These are phyloP conservation scores for Globisporangium iwayamae DNA, from an alignment of 352 stramenopile species.

Conservation along the genomic window DNA sequence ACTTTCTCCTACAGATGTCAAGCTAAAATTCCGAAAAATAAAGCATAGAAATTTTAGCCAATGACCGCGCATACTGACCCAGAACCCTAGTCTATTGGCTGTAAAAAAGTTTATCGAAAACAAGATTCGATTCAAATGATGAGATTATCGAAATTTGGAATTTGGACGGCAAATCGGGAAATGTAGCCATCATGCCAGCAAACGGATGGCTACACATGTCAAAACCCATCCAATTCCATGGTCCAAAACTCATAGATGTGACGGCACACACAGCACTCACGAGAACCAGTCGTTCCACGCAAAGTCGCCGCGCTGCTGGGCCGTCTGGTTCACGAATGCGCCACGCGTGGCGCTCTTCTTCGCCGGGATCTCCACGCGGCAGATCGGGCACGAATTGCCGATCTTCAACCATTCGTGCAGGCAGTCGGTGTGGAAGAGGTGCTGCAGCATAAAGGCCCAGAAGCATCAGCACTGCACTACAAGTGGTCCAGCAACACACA, in stretches of 20 bases:
- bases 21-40: background rate
- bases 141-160: background rate
- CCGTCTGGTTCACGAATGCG: constrained; percentile 24
- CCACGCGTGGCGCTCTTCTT: constrained; percentile 34
- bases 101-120: background rate
- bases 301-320: constrained; percentile 52
- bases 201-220: background rate
- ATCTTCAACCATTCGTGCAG: constrained; percentile 81
- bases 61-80: background rate
- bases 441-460: constrained; percentile 26
- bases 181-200: background rate
- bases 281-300: constrained; percentile 81
- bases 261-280: constrained; percentile 16
- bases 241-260: background rate
- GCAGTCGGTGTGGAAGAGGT: constrained; percentile 81
- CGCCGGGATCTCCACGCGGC: constrained; percentile 63
- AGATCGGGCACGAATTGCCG: constrained; percentile 82
- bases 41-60: background rate
- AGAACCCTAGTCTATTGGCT: background rate
- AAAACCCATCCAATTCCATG: background rate
- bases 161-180: background rate
- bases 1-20: background rate
- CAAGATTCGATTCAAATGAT: background rate
- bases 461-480: background rate
- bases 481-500: background rate